Evolutionary conservation across 768 basidiomycete genomes (phyloP).

Genomic region (Suillus hirtellus): DNA sequence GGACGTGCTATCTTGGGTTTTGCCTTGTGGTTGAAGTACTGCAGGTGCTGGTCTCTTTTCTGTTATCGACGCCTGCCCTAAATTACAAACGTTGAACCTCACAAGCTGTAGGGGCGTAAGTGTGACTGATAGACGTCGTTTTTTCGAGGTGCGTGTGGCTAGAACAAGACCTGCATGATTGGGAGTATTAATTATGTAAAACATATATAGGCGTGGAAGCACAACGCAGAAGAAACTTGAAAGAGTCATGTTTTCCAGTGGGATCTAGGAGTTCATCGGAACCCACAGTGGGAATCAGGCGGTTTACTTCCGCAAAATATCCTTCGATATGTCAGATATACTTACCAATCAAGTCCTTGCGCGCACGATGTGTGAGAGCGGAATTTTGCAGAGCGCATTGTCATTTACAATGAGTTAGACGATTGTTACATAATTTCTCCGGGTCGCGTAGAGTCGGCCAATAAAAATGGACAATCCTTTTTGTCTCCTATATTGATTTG

Average conservation of each 20-base stretch:
- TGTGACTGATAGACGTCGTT: conserved; percentile 58
- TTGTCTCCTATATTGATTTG: conserved; percentile 12
- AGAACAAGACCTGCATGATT: not conserved
- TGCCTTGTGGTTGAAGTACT: conserved; percentile 3
- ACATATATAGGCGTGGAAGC: conserved; percentile 27
- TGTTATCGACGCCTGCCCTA: conserved; percentile 58
- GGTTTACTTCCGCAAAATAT: not conserved
- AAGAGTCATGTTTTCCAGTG: not conserved
- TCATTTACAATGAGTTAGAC: not conserved
- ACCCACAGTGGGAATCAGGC: not conserved
- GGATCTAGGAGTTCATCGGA: not conserved
- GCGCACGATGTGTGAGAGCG: not conserved
- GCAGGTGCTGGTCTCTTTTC: conserved; percentile 54
- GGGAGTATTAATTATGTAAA: conserved; percentile 4
- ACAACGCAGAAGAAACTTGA: conserved; percentile 8
- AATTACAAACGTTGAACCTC: conserved; percentile 55
- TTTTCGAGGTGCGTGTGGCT: conserved; percentile 55
- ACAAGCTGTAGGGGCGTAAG: conserved; percentile 67
- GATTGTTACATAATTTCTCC: not conserved
- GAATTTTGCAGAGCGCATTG: not conserved
- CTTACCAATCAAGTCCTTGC: not conserved
- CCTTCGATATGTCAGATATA: not conserved
- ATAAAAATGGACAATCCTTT: not conserved
- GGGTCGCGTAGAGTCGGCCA: no score
- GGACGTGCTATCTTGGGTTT: not conserved